phyloP scores from a whole-genome alignment of 2,329 filamentous ascomycete species.

The Dactylellina cionopaga region DNA sequence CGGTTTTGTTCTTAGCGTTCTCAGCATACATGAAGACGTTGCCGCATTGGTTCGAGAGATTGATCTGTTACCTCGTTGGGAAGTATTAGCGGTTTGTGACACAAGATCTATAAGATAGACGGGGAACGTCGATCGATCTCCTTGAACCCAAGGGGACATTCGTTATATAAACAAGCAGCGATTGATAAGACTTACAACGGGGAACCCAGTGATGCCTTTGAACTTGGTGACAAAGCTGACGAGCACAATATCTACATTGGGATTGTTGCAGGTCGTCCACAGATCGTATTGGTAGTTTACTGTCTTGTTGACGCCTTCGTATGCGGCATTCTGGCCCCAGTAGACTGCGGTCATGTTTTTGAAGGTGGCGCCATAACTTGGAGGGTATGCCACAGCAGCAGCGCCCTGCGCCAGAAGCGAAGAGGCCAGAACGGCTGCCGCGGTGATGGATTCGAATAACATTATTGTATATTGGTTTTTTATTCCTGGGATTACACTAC shows the following conservation, averaged over 20 bases:
- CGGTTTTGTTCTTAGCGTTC: slow-evolving; percentile 29
- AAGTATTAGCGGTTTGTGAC: slow-evolving; percentile 11
- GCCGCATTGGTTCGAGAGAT: slow-evolving; percentile 46
- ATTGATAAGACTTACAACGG: slow-evolving; percentile 25
- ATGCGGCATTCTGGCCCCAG: slow-evolving; percentile 43
- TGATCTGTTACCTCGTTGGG: slow-evolving; percentile 19
- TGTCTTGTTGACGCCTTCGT: neutral
- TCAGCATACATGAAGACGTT: slow-evolving; percentile 14
- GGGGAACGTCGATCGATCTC: slow-evolving; percentile 11
- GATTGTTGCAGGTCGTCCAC: slow-evolving; percentile 34
- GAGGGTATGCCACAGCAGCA: neutral
- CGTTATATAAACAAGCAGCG: neutral
- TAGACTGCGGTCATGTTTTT: slow-evolving; percentile 45
- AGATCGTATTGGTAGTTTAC: slow-evolving; percentile 16
- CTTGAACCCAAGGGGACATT: neutral
- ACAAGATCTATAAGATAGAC: slow-evolving; percentile 1
- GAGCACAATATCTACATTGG: slow-evolving; percentile 35
- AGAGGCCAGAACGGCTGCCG: slow-evolving; percentile 24
- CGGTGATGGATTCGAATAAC: slow-evolving; percentile 36
- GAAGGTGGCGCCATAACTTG: neutral
- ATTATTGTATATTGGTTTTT: slow-evolving; percentile 17
- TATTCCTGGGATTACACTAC: too few species aligned
- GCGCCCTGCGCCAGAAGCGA: neutral
- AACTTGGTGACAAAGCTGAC: slow-evolving; percentile 46
- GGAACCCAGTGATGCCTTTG: slow-evolving; percentile 25